Evolutionary conservation across 768 basidiomycete genomes (phyloP).

Genomic region (Gautieria morchelliformis): DNA sequence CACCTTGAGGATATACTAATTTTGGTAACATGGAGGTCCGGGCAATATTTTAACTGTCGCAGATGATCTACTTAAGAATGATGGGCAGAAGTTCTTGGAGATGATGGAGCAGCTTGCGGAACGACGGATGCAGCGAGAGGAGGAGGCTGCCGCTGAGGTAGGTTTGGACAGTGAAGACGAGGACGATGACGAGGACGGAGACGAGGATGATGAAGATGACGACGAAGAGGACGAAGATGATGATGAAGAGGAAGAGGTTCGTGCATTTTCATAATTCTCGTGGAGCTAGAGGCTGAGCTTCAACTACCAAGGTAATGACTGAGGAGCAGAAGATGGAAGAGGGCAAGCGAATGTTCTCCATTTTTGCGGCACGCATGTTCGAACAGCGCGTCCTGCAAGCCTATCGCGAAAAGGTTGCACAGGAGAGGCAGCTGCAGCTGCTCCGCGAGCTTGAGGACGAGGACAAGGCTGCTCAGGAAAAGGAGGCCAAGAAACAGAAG

Average conservation of each 20-base stretch:
- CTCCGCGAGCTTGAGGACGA: slow-evolving; percentile 94
- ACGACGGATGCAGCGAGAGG: slow-evolving; percentile 85
- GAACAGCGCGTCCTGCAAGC: slow-evolving; percentile 96
- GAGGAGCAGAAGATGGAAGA: slow-evolving; percentile 99
- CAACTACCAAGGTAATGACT: slow-evolving; percentile 53
- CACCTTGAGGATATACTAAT: slow-evolving; percentile 12
- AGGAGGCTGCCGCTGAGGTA: slow-evolving; percentile 44
- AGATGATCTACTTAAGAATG: slow-evolving; percentile 96
- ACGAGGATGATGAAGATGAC: slow-evolving; percentile 51
- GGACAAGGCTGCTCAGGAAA: slow-evolving; percentile 75
- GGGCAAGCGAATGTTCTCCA: slow-evolving; percentile 98
- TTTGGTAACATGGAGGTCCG: slow-evolving; percentile 38
- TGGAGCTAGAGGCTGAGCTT: background rate
- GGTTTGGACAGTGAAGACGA: slow-evolving; percentile 53
- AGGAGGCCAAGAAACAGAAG: slow-evolving; percentile 86
- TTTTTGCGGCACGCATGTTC: slow-evolving; percentile 99
- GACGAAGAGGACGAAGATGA: slow-evolving; percentile 56
- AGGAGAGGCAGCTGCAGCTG: slow-evolving; percentile 88
- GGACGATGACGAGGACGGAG: slow-evolving; percentile 51
- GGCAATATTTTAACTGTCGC: slow-evolving; percentile 97
- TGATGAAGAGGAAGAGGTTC: slow-evolving; percentile 35
- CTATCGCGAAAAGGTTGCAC: slow-evolving; percentile 93
- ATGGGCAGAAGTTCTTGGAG: slow-evolving; percentile 97
- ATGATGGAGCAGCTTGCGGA: slow-evolving; percentile 99
- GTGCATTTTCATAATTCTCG: slow-evolving; percentile 9